These are phyloP conservation scores for Trichomonas gallinae DNA, from an alignment of 208 protist species.

Conservation along the genomic window DNA sequence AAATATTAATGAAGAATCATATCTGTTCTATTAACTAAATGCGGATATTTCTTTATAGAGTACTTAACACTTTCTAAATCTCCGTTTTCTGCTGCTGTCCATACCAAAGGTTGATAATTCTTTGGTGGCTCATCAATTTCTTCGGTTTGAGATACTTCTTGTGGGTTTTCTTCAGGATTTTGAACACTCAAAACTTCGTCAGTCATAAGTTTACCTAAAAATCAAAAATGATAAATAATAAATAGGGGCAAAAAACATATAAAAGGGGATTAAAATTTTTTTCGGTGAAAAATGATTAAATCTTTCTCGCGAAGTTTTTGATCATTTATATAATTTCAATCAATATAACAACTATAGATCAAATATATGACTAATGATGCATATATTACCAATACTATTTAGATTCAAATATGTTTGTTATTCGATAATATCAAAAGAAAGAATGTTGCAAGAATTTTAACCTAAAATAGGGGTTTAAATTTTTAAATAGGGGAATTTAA, in stretches of 20 bases:
- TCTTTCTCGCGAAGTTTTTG: too few species aligned
- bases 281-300: too few species aligned
- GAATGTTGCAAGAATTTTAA: too few species aligned
- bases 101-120: neutral
- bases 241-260: neutral
- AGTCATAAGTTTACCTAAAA: neutral
- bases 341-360: too few species aligned
- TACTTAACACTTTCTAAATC: neutral
- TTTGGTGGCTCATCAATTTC: neutral
- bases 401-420: too few species aligned
- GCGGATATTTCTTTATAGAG: neutral
- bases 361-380: too few species aligned
- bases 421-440: too few species aligned
- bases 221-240: neutral
- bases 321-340: too few species aligned
- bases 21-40: neutral
- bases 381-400: too few species aligned
- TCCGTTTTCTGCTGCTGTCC: neutral
- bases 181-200: neutral
- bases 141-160: neutral
- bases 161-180: neutral
- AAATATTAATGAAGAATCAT: neutral
- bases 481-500: too few species aligned
- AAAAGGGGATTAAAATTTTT: too few species aligned
- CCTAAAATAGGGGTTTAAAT: too few species aligned